These are phyloP conservation scores for Daldinia loculata DNA, from an alignment of 495 filamentous ascomycete genomes.

Conservation along the genomic window DNA sequence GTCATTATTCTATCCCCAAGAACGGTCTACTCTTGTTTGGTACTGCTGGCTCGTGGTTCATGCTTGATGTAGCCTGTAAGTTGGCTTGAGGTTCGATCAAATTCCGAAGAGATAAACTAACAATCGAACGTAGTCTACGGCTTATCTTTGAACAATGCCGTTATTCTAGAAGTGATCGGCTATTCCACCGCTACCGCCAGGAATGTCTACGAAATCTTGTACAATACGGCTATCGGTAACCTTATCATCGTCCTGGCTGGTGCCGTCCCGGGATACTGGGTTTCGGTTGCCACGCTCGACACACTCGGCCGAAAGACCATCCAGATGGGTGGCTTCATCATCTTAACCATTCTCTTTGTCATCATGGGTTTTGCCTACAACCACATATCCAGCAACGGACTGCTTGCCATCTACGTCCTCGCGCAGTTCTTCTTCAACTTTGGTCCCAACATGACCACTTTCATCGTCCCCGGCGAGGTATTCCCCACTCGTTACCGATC, in stretches of 20 bases:
- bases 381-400: conserved; percentile 60
- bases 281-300: conserved; percentile 74
- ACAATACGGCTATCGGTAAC: conserved; percentile 77
- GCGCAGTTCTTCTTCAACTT: conserved; percentile 87
- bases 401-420: conserved; percentile 70
- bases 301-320: conserved; percentile 81
- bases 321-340: conserved; percentile 76
- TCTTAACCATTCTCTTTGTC: conserved; percentile 77
- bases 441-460: conserved; percentile 88
- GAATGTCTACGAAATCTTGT: conserved; percentile 69
- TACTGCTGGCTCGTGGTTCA: conserved; percentile 82
- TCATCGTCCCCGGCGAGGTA: conserved; percentile 89
- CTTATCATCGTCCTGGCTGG: conserved; percentile 78
- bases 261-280: conserved; percentile 81
- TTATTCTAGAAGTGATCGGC: conserved; percentile 72
- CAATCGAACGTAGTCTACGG: conserved; percentile 64
- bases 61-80: conserved; percentile 66
- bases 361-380: conserved; percentile 79
- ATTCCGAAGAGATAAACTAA: neutral
- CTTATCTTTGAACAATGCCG: conserved; percentile 76
- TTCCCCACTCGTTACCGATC: conserved; percentile 89
- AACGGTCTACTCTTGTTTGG: conserved; percentile 76
- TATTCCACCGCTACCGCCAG: conserved; percentile 64
- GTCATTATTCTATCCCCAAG: conserved; percentile 71
- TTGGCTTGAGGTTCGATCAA: neutral